Conservation (phyloP, 78 protist genomes). For the Dictyostelium capitatum region DNA sequence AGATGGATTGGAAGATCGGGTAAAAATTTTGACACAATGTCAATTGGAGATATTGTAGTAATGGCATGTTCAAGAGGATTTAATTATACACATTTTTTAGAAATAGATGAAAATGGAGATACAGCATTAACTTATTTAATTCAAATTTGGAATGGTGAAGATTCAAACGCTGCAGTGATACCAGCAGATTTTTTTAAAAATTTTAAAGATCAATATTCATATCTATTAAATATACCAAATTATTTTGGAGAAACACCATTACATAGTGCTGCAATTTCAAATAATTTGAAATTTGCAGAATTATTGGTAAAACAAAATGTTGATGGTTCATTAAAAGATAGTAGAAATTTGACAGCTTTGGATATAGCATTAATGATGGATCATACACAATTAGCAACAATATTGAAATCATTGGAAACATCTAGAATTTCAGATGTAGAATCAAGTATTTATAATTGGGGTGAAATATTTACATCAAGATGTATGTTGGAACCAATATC, state of each 20-base stretch:
- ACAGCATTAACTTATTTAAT: not conserved
- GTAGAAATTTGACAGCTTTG: not conserved
- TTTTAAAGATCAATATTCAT: not conserved
- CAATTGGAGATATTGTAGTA: too few relatives aligned
- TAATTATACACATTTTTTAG: not conserved
- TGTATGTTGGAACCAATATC: not conserved
- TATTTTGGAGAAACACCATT: conserved; percentile 44
- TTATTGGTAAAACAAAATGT: not conserved
- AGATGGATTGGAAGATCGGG: too few relatives aligned
- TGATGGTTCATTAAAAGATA: conserved; percentile 4
- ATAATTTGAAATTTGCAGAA: not conserved
- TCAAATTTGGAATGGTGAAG: too few relatives aligned
- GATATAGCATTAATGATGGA: conserved; percentile 1
- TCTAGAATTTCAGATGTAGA: not conserved
- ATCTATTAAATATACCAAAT: conserved; percentile 3
- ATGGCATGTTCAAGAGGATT: too few relatives aligned
- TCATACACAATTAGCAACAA: not conserved
- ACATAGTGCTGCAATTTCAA: conserved; percentile 26
- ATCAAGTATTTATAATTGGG: conserved; percentile 48
- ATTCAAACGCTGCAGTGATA: not conserved
- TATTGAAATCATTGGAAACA: not conserved
- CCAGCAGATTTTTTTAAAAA: not conserved
- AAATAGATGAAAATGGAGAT: not conserved
- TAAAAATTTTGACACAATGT: too few relatives aligned
- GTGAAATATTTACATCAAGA: conserved; percentile 11